These are phyloP conservation scores for Hymenoscyphus infarciens DNA, from an alignment of 2,329 filamentous ascomycete species.

Conservation along the genomic window DNA sequence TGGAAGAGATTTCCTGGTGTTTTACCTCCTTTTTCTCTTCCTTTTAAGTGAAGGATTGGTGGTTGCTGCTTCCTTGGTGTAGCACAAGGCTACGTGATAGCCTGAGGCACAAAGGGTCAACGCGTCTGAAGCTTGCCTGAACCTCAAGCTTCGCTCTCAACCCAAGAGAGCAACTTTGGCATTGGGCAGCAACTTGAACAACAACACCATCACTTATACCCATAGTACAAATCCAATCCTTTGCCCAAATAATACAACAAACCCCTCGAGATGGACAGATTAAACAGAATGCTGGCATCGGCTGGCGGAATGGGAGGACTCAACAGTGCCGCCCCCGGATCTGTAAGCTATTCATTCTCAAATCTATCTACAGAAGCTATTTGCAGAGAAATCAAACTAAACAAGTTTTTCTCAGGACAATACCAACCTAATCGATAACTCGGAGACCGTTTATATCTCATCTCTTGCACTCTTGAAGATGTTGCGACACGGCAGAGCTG, in stretches of 20 bases:
- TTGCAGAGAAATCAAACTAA: constrained; percentile 17
- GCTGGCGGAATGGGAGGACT: constrained; percentile 66
- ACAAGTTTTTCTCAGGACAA: constrained; percentile 62
- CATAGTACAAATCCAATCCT: neutral
- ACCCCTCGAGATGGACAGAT: constrained; percentile 69
- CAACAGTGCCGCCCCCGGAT: constrained; percentile 52
- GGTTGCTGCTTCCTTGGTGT: neutral
- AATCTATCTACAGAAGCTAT: neutral
- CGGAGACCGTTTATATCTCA: constrained; percentile 98
- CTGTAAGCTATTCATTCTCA: constrained; percentile 45
- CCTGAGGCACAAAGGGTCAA: neutral
- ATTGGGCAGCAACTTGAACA: constrained; percentile 20
- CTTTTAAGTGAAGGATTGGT: neutral
- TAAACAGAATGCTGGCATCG: constrained; percentile 80
- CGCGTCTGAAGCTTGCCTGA: constrained; percentile 16
- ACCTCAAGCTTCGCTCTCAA: too few species aligned
- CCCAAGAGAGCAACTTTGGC: too few species aligned
- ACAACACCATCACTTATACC: constrained; percentile 7
- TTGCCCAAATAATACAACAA: constrained; percentile 7
- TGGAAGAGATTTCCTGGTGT: too few species aligned
- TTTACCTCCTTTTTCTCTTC: too few species aligned
- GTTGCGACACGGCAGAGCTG: constrained; percentile 93
- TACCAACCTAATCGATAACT: constrained; percentile 91
- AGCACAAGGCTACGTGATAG: neutral
- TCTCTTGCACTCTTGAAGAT: constrained; percentile 97